Percentiles rank a stretch among this genome's conserved stretches.
Evolutionary conservation across 805 yeast genomes (phyloP).

Genomic region (Kodamaea neixiangensis): DNA sequence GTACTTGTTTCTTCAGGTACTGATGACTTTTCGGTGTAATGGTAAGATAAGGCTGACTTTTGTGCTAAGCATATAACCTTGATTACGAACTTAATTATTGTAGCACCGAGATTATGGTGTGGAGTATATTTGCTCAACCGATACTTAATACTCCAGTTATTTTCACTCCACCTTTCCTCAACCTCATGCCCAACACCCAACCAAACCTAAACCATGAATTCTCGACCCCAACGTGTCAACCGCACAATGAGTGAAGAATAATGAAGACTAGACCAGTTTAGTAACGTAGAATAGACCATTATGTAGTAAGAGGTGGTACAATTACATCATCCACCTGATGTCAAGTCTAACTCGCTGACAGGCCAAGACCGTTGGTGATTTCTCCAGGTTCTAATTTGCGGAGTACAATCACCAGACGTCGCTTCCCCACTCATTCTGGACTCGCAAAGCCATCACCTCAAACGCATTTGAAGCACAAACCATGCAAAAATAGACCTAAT

Average conservation of each 20-base stretch:
- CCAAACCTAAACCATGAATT: not conserved
- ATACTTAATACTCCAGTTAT: too few species aligned
- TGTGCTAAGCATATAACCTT: too few species aligned
- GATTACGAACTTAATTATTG: too few species aligned
- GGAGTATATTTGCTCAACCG: too few species aligned
- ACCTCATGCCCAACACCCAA: not conserved
- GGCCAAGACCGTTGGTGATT: too few species aligned
- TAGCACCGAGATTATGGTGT: too few species aligned
- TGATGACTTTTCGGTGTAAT: too few species aligned
- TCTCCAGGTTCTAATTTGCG: not conserved
- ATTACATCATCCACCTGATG: not conserved
- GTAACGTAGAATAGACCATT: not conserved
- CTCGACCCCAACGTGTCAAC: not conserved
- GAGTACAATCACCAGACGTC: not conserved
- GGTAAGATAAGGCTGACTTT: too few species aligned
- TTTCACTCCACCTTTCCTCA: too few species aligned
- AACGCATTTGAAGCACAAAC: not conserved
- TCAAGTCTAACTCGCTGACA: too few species aligned
- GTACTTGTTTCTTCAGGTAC: too few species aligned
- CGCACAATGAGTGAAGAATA: not conserved
- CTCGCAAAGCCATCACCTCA: not conserved
- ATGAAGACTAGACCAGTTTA: not conserved
- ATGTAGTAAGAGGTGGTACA: too few species aligned
- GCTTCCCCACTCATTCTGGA: not conserved
- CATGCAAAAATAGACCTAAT: not conserved